phyloP scores from a whole-genome alignment of 176 grass and related monocot genomes.

The Oryza coarctata region DNA sequence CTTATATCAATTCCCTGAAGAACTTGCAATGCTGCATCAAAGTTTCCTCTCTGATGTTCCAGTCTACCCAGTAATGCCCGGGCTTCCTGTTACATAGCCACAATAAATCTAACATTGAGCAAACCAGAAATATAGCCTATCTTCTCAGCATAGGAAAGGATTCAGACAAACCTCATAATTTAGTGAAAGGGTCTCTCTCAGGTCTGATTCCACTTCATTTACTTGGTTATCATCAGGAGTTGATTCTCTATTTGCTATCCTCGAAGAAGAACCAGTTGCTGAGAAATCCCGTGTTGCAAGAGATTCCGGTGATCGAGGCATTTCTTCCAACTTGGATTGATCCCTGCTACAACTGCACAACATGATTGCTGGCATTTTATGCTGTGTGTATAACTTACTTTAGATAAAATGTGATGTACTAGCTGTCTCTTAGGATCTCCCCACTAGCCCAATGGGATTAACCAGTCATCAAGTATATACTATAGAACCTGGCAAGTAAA shows the following conservation, averaged over 20 bases:
- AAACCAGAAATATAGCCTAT: slow-evolving; percentile 19
- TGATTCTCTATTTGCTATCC: slow-evolving; percentile 56
- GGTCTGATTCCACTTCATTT: slow-evolving; percentile 86
- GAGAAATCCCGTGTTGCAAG: slow-evolving; percentile 92
- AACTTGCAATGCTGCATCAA: slow-evolving; percentile 94
- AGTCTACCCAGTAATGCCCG: slow-evolving; percentile 89
- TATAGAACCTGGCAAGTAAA: slow-evolving; percentile 33
- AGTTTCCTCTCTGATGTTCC: slow-evolving; percentile 95
- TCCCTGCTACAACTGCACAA: slow-evolving; percentile 86
- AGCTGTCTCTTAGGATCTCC: slow-evolving; percentile 24
- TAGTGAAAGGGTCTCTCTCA: slow-evolving; percentile 89
- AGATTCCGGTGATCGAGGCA: slow-evolving; percentile 79
- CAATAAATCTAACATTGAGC: slow-evolving; percentile 31
- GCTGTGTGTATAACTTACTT: slow-evolving; percentile 3
- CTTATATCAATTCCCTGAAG: slow-evolving; percentile 90
- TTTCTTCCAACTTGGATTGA: slow-evolving; percentile 89
- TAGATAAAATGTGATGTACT: slow-evolving; percentile 3
- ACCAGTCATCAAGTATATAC: slow-evolving; percentile 22
- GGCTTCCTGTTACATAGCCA: slow-evolving; percentile 66
- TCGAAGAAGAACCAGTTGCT: slow-evolving; percentile 65
- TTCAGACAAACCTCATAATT: slow-evolving; percentile 90
- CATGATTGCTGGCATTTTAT: slow-evolving; percentile 58
- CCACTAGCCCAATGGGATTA: background rate
- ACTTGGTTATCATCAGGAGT: slow-evolving; percentile 81
- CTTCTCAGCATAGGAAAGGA: slow-evolving; percentile 20